phyloP scores from a whole-genome alignment of 352 stramenopile species.

The Hyphochytrium catenoides region DNA sequence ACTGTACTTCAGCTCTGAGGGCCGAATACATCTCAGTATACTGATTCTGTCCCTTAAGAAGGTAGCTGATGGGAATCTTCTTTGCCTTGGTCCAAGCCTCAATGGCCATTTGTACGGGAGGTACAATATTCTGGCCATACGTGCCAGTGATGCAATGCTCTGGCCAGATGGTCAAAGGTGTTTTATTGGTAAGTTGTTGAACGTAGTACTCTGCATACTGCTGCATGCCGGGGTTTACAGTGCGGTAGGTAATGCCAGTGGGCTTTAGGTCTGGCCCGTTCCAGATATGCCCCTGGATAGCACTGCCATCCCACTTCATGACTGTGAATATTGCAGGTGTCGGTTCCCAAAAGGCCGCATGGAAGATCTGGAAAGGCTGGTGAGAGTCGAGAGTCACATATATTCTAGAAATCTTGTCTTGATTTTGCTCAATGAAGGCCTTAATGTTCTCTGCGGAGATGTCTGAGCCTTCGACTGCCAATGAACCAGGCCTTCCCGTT shows the following conservation, averaged over 20 bases:
- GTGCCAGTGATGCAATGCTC: slow-evolving; percentile 88
- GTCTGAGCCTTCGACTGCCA: slow-evolving; percentile 78
- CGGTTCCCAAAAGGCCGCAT: slow-evolving; percentile 75
- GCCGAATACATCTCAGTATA: slow-evolving; percentile 91
- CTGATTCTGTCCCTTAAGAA: slow-evolving; percentile 79
- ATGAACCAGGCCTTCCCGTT: too few species aligned
- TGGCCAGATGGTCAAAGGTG: slow-evolving; percentile 93
- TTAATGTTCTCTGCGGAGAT: slow-evolving; percentile 69
- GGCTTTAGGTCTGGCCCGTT: too few species aligned
- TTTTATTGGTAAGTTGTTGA: too few species aligned
- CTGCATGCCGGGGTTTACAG: too few species aligned
- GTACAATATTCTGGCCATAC: slow-evolving; percentile 61
- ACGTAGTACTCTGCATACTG: too few species aligned
- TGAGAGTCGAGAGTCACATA: slow-evolving; percentile 90
- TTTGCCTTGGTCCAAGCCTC: slow-evolving; percentile 49
- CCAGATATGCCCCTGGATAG: too few species aligned
- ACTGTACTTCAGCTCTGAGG: slow-evolving; percentile 71
- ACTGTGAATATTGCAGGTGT: slow-evolving; percentile 68
- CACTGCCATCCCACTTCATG: slow-evolving; percentile 62
- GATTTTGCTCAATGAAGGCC: slow-evolving; percentile 46
- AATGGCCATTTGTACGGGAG: slow-evolving; percentile 45
- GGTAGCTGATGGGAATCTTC: slow-evolving; percentile 42
- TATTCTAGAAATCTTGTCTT: slow-evolving; percentile 35
- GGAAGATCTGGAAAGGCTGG: slow-evolving; percentile 81
- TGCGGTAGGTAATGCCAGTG: too few species aligned